Evolutionary conservation across 345 rosid species (phyloP).

Genomic region (Pelargonium nanum): DNA sequence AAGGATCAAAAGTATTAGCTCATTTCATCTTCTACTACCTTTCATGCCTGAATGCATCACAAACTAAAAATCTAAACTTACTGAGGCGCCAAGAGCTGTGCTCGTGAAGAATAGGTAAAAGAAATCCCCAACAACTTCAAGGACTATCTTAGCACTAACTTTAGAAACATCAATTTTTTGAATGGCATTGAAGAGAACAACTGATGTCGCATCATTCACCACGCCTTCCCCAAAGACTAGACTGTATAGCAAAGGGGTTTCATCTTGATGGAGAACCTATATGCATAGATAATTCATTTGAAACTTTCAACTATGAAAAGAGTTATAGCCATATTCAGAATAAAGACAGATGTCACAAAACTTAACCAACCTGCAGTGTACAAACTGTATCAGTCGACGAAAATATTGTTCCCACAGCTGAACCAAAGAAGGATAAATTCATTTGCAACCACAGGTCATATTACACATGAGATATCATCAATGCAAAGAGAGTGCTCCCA

Average conservation of each 20-base stretch:
- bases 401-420: constrained; percentile 86
- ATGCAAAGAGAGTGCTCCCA: neutral
- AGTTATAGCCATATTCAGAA: neutral
- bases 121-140: constrained; percentile 49
- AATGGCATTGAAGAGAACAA: constrained; percentile 69
- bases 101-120: constrained; percentile 63
- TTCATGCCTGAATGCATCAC: neutral
- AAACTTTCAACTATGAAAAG: neutral
- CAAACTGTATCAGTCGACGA: constrained; percentile 92
- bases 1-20: neutral
- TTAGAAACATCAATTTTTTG: constrained; percentile 58
- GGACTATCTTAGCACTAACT: constrained; percentile 31
- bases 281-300: neutral
- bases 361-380: constrained; percentile 65
- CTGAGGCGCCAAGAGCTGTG: constrained; percentile 61
- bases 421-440: constrained; percentile 14
- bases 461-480: neutral
- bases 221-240: constrained; percentile 94
- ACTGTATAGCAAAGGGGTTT: constrained; percentile 76
- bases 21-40: neutral
- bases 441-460: constrained; percentile 7
- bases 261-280: constrained; percentile 85
- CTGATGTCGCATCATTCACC: constrained; percentile 86
- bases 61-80: constrained; percentile 23
- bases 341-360: constrained; percentile 3